Conservation (phyloP, 2,329 filamentous ascomycete genomes). For the Coniochaeta sp. region DNA sequence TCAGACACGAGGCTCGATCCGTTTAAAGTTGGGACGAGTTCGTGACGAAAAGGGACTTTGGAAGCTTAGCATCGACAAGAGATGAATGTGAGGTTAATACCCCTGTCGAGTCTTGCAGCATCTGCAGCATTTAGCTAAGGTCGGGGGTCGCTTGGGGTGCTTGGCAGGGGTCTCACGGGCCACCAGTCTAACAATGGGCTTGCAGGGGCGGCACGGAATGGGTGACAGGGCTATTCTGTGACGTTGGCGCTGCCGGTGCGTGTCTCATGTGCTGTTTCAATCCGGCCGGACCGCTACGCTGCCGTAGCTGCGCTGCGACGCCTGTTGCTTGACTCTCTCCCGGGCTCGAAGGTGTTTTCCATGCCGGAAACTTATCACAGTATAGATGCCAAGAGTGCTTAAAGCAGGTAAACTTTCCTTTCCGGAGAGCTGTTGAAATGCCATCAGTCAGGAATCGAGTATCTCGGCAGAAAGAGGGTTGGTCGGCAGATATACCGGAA, state of each 20-base stretch:
- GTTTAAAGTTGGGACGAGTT: constrained; percentile 16
- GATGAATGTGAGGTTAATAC: not conserved
- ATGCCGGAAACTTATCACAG: not conserved
- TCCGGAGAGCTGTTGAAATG: not conserved
- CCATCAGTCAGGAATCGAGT: not conserved
- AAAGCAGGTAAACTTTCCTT: not conserved
- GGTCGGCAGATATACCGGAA: not conserved
- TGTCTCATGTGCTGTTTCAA: constrained; percentile 21
- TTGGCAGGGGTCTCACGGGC: constrained; percentile 2
- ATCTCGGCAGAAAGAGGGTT: not conserved
- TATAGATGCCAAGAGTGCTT: not conserved
- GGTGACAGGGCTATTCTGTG: constrained; percentile 11
- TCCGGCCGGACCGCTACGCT: constrained; percentile 12
- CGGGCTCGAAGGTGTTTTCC: not conserved
- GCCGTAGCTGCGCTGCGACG: not conserved
- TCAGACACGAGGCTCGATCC: constrained; percentile 2
- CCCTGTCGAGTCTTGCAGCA: not conserved
- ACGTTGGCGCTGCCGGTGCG: constrained; percentile 16
- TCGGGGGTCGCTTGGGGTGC: no score
- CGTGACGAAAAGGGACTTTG: not conserved
- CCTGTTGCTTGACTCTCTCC: not conserved
- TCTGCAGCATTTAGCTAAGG: not conserved
- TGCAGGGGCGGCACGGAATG: constrained; percentile 11
- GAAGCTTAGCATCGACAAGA: not conserved
- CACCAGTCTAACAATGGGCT: not conserved